Conservation (phyloP, 768 basidiomycete genomes). For the Calocybe indica region DNA sequence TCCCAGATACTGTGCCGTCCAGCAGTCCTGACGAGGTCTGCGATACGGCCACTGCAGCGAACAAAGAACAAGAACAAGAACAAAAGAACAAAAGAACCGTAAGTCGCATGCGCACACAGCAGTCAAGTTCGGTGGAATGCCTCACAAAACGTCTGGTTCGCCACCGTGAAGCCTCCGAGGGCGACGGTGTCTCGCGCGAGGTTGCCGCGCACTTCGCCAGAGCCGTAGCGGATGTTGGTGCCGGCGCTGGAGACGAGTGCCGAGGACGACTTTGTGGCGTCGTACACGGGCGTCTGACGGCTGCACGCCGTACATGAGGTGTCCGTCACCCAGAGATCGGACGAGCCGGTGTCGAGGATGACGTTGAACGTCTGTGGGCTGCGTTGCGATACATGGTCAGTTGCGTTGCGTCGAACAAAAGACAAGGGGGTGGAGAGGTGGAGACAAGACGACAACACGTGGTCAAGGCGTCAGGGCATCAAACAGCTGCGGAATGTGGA, state of each 20-base stretch:
- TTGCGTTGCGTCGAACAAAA: background rate
- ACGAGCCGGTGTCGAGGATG: constrained; percentile 88
- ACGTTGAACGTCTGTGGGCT: constrained; percentile 69
- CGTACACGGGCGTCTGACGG: constrained; percentile 27
- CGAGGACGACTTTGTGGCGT: constrained; percentile 35
- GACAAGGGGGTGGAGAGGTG: background rate
- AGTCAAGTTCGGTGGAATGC: constrained; percentile 5
- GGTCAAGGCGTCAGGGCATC: no score
- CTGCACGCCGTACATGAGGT: constrained; percentile 39
- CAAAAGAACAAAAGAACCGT: no score
- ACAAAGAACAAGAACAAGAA: background rate
- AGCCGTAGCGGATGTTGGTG: constrained; percentile 55
- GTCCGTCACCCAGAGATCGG: constrained; percentile 84
- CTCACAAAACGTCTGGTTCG: constrained; percentile 49
- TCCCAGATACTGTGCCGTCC: constrained; percentile 50
- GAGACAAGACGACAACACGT: background rate
- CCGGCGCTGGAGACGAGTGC: constrained; percentile 16
- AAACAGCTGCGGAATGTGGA: no score
- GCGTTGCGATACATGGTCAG: constrained; percentile 5
- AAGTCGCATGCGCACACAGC: no score
- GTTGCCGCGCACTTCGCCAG: constrained; percentile 55
- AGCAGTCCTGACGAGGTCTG: constrained; percentile 41
- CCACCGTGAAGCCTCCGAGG: constrained; percentile 59
- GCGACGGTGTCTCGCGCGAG: constrained; percentile 54
- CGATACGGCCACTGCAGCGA: constrained; percentile 50